A percentile compares a stretch with the other conserved stretches of the same genome.
phyloP scores from a whole-genome alignment of 805 yeast species.

The Candida mattraensis region DNA sequence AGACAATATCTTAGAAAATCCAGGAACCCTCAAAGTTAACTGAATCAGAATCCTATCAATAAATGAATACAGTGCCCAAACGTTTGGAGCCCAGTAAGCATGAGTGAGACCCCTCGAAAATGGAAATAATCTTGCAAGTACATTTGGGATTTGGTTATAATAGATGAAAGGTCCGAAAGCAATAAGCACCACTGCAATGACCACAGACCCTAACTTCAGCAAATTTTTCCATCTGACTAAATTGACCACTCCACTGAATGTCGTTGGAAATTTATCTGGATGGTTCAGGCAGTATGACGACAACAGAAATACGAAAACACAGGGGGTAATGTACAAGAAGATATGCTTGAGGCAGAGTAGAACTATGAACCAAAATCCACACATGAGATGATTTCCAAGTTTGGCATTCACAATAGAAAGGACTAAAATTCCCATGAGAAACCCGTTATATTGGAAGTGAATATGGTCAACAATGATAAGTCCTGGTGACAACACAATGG shows the following conservation, averaged over 20 bases:
- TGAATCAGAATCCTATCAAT: constrained; percentile 67
- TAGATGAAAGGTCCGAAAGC: constrained; percentile 81
- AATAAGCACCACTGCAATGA: constrained; percentile 55
- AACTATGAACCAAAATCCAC: constrained; percentile 70
- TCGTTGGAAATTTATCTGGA: constrained; percentile 27
- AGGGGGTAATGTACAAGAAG: constrained; percentile 90
- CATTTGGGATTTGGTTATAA: constrained; percentile 59
- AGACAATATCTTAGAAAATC: constrained; percentile 42
- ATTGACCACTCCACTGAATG: constrained; percentile 15
- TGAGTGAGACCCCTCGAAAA: constrained; percentile 94
- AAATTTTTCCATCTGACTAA: constrained; percentile 55
- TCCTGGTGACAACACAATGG: constrained; percentile 87
- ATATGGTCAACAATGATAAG: constrained; percentile 89
- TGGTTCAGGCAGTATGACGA: constrained; percentile 66
- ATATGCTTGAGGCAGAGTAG: constrained; percentile 93
- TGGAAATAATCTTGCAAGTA: constrained; percentile 78
- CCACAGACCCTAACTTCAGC: constrained; percentile 61
- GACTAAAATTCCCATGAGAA: constrained; percentile 82
- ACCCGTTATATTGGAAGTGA: constrained; percentile 96
- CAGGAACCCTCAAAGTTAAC: constrained; percentile 40
- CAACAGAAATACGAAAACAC: constrained; percentile 77
- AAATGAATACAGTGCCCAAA: constrained; percentile 94
- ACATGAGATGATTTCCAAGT: constrained; percentile 50
- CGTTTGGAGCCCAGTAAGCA: constrained; percentile 98
- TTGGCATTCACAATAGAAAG: constrained; percentile 73